Evolutionary conservation across 2,329 filamentous ascomycete genomes (phyloP).

Genomic region (Chaetomiaceae sp.): DNA sequence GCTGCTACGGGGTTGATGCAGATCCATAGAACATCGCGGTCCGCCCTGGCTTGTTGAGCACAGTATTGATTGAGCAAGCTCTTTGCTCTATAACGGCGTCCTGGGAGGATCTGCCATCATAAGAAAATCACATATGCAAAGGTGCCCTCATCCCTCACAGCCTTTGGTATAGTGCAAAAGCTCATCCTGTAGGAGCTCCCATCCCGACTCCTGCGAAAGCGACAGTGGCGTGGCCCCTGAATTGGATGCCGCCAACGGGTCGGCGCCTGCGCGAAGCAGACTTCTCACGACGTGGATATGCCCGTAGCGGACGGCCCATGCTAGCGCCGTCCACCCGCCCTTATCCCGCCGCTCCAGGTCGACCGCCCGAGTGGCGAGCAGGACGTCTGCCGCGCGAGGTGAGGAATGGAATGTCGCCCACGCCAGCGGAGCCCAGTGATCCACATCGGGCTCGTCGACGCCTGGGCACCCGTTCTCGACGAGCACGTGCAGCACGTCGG

Average conservation of each 20-base stretch:
- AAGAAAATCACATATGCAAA: too few relatives aligned
- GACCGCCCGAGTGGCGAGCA: constrained; percentile 30
- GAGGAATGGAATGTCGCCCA: constrained; percentile 31
- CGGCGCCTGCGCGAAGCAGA: not conserved
- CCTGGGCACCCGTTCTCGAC: constrained; percentile 29
- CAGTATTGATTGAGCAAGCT: too few relatives aligned
- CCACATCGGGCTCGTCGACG: constrained; percentile 31
- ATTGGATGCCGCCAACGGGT: not conserved
- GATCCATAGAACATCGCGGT: too few relatives aligned
- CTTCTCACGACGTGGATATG: not conserved
- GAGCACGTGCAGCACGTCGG: constrained; percentile 28
- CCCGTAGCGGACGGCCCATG: not conserved
- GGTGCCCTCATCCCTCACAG: too few relatives aligned
- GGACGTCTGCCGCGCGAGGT: constrained; percentile 28
- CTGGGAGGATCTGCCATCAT: too few relatives aligned
- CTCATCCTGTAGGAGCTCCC: too few relatives aligned
- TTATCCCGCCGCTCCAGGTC: constrained; percentile 31
- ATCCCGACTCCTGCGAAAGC: not conserved
- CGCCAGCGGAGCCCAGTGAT: constrained; percentile 35
- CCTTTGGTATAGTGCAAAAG: too few relatives aligned
- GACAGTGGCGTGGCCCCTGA: not conserved
- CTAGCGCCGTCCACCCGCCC: constrained; percentile 14
- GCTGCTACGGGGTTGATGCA: too few relatives aligned
- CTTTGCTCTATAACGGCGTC: too few relatives aligned
- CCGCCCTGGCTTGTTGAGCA: too few relatives aligned